Evolutionary conservation across 345 rosid species (phyloP), one percentile per base, ranked within the genome.

Genomic region (Gossypioides kirkii): DNA sequence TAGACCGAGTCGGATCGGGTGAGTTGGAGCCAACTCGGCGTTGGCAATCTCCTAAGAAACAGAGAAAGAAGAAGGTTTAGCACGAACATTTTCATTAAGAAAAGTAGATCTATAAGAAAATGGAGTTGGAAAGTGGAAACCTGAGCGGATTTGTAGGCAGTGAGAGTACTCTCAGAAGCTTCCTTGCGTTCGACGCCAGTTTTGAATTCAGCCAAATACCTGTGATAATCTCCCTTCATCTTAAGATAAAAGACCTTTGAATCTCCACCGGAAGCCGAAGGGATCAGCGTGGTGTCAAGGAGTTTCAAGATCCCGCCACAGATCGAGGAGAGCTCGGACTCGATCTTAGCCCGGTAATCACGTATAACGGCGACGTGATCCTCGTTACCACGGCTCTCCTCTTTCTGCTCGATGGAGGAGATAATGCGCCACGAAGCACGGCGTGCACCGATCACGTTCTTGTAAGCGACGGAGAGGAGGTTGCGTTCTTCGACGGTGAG

Each of bases 391-490:
- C 94, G 93, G 81, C 89, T 86, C 83, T 93, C 97, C 83, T 93
- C 94, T 73, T 92, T 92, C 81, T 92, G 94, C 72, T 92, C 96
- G 53, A 92, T 92, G 56, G 92, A 90, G 64, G 97, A 93, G 26
- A 93, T 89, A 76, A 89, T 93, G 9, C 97, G 80, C 98, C 97
- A 93, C 32, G 94, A 89, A 67, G 97, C 98, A 36, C 94, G 90
- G 32, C 96, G 86, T 3, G 98, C 94, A 22, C 96, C 98, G 80
- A 93, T 93, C 49, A 91, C 97, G 86, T 93, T 91, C 81, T 93
- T 93, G 86, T 93, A 93, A n/a, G 98, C 98, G 4, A 93, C 97
- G 36, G 96, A 93, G 76, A 93, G 96, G 70, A 93, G 98, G 81
- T 93, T 93, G 10, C 98, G 81, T 78, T 93, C 97, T 81, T 92